Evolutionary conservation across 306 rosid genomes (phyloP), one percentile per base, ranked within the genome.

Genomic region (Vigna hirtella): DNA sequence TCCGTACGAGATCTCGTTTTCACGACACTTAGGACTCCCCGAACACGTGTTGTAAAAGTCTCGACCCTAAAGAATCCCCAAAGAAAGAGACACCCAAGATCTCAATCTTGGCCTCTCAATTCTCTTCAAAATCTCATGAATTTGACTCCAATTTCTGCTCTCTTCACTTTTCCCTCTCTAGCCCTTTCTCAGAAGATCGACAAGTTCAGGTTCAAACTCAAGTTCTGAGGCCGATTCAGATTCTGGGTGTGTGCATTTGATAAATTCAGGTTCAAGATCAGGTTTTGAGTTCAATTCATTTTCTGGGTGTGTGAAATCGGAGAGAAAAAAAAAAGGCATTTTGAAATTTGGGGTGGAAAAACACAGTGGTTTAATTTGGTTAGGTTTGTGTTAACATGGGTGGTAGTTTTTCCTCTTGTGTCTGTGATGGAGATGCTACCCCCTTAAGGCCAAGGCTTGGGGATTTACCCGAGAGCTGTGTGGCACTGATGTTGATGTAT

Each of bases 381-480:
- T 32, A 0, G 69, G 69, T n/a, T 32, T 24, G 38, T 56, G 38
- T 3, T 51, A 12, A 24, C 40, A 88, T 92, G 97, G 96, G 97
- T 66, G 87, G 90, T 32, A 87, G 69, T 85, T 30, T 89, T 42
- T 90, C 96, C 1, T 75, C 75, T 12, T 83, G 77, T n/a, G 81
- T 78, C 64, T 70, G 78, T 77, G 91, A 86, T 62, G 81, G 30
- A 24, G 94, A 77, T 76, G 85, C 65, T 51, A 76, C 76, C 64
- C 18, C 72, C 61, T 12, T 71, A 59, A 73, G 84, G 82, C 83
- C 91, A 17, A 82, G 87, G 53, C 91, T 94, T 76, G 98, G 88
- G 53, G 94, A 90, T 74, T 78, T 94, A 50, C 98, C 98, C 4
- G 97, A 94, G 84, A 88, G 88, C 65, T 91, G 97, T 80, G 89